A percentile compares a stretch with the other conserved stretches of the same genome.
phyloP scores from a whole-genome alignment of 2,329 filamentous ascomycete species.

The Cladosporium sp. region DNA sequence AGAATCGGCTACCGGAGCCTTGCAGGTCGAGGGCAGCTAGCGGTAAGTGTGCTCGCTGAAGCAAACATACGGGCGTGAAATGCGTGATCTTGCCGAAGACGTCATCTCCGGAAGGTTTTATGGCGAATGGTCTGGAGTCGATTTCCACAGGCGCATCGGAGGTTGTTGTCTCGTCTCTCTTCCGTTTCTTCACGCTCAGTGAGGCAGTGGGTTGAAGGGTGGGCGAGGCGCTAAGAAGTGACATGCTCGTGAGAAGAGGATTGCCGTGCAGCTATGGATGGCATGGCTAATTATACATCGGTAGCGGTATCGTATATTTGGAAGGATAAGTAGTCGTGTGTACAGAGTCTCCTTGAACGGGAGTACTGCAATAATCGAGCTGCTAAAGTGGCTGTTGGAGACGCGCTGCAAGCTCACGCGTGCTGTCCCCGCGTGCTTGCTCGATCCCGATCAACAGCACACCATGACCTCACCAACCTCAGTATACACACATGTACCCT shows the following conservation, averaged over 20 bases:
- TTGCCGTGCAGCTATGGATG: neutral
- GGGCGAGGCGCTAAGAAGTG: conserved; percentile 11
- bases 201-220: neutral
- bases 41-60: conserved; percentile 57
- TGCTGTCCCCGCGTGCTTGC: neutral
- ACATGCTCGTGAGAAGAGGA: conserved; percentile 2
- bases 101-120: conserved; percentile 22
- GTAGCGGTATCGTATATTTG: neutral
- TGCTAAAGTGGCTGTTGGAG: neutral
- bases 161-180: conserved; percentile 9
- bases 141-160: conserved; percentile 12
- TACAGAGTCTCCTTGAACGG: neutral
- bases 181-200: conserved; percentile 16
- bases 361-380: neutral
- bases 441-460: neutral
- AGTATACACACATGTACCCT: neutral
- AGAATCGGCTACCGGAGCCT: conserved; percentile 51
- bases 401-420: conserved; percentile 4
- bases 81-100: conserved; percentile 22
- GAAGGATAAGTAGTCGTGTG: neutral
- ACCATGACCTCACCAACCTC: neutral
- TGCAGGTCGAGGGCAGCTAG: conserved; percentile 60
- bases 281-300: conserved; percentile 10
- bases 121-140: conserved; percentile 25
- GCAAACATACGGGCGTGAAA: conserved; percentile 37